Conservation (phyloP, 164 flowering plant genomes). For the Tetracentron sinense region DNA sequence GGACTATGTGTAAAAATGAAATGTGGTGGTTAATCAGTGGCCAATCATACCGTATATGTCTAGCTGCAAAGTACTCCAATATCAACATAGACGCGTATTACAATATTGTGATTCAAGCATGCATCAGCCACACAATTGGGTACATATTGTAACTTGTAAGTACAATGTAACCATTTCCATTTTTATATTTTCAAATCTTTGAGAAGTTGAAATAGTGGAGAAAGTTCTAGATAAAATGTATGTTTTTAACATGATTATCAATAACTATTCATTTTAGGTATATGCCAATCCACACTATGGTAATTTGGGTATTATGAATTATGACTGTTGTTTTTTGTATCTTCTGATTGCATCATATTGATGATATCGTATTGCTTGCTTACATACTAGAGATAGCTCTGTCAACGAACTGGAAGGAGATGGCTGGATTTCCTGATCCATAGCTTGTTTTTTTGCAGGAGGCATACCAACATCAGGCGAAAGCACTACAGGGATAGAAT, state of each 20-base stretch:
- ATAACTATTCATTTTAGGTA: too few species aligned
- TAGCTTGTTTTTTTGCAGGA: slow-evolving; percentile 76
- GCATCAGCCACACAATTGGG: not conserved
- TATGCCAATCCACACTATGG: too few species aligned
- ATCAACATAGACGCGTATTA: not conserved
- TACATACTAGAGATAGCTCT: slow-evolving; percentile 65
- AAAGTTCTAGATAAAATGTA: too few species aligned
- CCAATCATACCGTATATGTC: not conserved
- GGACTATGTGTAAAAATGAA: not conserved
- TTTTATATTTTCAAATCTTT: too few species aligned
- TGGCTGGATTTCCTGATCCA: slow-evolving; percentile 41
- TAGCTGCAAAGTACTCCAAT: not conserved
- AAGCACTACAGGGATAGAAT: slow-evolving; percentile 48
- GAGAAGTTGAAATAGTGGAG: too few species aligned
- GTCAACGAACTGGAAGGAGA: slow-evolving; percentile 15
- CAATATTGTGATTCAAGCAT: not conserved
- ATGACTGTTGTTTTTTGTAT: not conserved
- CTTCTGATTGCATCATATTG: not conserved
- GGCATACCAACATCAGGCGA: slow-evolving; percentile 33
- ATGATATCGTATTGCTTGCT: slow-evolving; percentile 5
- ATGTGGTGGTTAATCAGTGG: too few species aligned
- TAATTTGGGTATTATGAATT: too few species aligned
- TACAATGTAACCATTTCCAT: too few species aligned
- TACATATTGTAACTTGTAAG: not conserved
- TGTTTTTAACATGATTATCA: too few species aligned